Conservation (phyloP, 148 eudicot genomes). For the Pouteria glomerata region DNA sequence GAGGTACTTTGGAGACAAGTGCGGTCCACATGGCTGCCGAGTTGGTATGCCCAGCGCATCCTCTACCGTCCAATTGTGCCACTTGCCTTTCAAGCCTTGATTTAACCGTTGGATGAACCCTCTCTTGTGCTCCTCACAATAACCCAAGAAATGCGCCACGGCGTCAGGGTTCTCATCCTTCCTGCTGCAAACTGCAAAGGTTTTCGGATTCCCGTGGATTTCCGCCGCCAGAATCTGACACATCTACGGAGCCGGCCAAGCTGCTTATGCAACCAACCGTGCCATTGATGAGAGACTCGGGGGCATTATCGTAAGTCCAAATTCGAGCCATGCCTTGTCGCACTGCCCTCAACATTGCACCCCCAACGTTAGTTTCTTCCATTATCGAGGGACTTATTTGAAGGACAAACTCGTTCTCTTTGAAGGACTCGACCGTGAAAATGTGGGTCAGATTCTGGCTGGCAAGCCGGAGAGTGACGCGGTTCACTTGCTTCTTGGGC, state of each 20-base stretch:
- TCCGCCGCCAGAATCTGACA: background rate
- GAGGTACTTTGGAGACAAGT: background rate
- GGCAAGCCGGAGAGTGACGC: constrained; percentile 31
- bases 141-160: constrained; percentile 43
- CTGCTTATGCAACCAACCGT: constrained; percentile 44
- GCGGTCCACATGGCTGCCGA: constrained; percentile 21
- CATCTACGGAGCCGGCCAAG: constrained; percentile 2
- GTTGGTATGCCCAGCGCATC: constrained; percentile 13
- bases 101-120: constrained; percentile 58
- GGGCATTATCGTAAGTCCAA: constrained; percentile 42
- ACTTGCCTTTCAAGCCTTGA: constrained; percentile 32
- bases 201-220: background rate
- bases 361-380: constrained; percentile 27
- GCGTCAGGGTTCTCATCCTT: constrained; percentile 26
- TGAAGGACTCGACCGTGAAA: constrained; percentile 19
- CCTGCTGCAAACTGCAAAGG: constrained; percentile 44
- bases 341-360: constrained; percentile 30
- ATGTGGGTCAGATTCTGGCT: constrained; percentile 21
- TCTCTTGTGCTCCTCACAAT: constrained; percentile 26
- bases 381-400: constrained; percentile 33
- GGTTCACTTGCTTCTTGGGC: constrained; percentile 36
- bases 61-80: constrained; percentile 33
- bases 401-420: constrained; percentile 26
- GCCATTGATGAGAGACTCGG: constrained; percentile 33
- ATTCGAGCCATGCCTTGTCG: constrained; percentile 48